Base-by-base conservation (phyloP, 2,329 filamentous ascomycete genomes). In the Sporothrix variecibatus region DNA sequence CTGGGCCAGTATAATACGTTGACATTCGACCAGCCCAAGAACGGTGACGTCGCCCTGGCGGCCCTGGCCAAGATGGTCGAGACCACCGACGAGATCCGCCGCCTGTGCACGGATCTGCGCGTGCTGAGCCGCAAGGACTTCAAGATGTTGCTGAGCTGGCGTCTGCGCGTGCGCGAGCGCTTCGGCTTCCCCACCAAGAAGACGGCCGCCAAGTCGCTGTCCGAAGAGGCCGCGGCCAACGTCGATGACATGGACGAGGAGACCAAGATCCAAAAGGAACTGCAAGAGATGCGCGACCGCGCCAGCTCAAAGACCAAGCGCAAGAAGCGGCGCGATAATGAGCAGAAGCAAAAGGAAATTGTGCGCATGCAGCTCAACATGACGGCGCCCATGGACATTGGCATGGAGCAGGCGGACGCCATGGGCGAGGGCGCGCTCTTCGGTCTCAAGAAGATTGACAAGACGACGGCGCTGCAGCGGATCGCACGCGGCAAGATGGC, bases 281-380 rank as follows among this genome's bases (percentile, higher is more conserved):
- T 99, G 40, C 92, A 97, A 78, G 87, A 88, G 3, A 86, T 98
- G 79, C 93, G 93, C 77, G 94, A 98, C 34, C 92, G 91, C 79
- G 93, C 96, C 76, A 89, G 84, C 60, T 82, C 91, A 28, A 91
- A 91, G 78, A 95, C 91, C 82, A 97, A 94, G 84, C 92, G 94
- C 78, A 93, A 97, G 79, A 90, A 92, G 78, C 89, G 95, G 77
- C 93, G 88, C 78, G 94, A 97, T 75, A 99, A 99, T 77, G 96
- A 99, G 82, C 91, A 91, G 82, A 98, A 97, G 83, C 93, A 96
- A 78, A 96, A 93, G 78, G 96, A 98, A 77, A 94, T 98, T 75
- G 87, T 97, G n/a, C 91, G 96, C 46, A 92, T 99, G 92, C 96
- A 99, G 82, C 90, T 99, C 85, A 92, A 98, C 84, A 99, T 99